These are phyloP conservation scores for Peronospora belbahrii DNA, from an alignment of 352 stramenopile genomes.

Conservation along the genomic window DNA sequence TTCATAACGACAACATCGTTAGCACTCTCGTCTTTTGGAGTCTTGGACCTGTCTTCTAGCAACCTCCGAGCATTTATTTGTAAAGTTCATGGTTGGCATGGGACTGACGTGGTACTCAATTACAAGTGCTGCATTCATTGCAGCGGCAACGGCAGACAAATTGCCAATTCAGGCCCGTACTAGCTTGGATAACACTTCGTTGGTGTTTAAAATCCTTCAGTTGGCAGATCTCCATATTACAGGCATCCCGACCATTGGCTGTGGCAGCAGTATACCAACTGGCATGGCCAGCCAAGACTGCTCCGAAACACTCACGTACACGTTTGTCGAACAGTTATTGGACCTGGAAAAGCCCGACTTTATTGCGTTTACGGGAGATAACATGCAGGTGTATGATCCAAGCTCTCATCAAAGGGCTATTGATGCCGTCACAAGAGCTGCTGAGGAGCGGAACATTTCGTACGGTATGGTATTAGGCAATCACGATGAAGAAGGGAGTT, in stretches of 20 bases:
- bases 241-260: slow-evolving; percentile 30
- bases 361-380: slow-evolving; percentile 50
- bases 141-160: slow-evolving; percentile 6
- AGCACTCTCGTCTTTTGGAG: too few species aligned
- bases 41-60: too few species aligned
- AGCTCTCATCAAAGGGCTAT: slow-evolving; percentile 31
- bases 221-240: slow-evolving; percentile 50
- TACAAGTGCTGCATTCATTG: not conserved
- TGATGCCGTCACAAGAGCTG: slow-evolving; percentile 24
- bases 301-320: slow-evolving; percentile 34
- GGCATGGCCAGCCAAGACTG: slow-evolving; percentile 30
- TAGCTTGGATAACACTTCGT: slow-evolving; percentile 11
- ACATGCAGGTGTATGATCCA: slow-evolving; percentile 32
- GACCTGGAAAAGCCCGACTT: slow-evolving; percentile 44
- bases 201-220: slow-evolving; percentile 53
- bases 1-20: too few species aligned
- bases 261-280: slow-evolving; percentile 11
- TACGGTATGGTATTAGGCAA: slow-evolving; percentile 58
- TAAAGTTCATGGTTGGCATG: slow-evolving; percentile 12
- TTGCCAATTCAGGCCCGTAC: slow-evolving; percentile 16
- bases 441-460: slow-evolving; percentile 36
- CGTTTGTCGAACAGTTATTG: slow-evolving; percentile 43
- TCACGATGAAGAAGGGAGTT: slow-evolving; percentile 45
- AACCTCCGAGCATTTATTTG: slow-evolving; percentile 13
- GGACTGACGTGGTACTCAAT: slow-evolving; percentile 3